phyloP scores from a whole-genome alignment of 495 filamentous ascomycete species.

The Aspergillus avenaceus region DNA sequence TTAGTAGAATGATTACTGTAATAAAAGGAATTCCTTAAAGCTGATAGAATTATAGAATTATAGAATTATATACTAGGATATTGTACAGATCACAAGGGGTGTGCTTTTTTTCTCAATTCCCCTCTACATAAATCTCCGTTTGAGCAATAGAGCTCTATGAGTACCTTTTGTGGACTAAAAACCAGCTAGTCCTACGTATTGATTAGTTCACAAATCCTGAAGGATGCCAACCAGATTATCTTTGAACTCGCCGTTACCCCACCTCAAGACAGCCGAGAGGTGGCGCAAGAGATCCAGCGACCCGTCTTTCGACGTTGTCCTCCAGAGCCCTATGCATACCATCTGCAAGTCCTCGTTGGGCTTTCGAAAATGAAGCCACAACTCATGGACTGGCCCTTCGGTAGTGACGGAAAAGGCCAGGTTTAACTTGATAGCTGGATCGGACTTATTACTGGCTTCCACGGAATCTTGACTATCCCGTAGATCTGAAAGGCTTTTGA shows the following conservation, averaged over 20 bases:
- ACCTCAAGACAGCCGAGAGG: constrained; percentile 5
- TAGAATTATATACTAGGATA: too few species aligned
- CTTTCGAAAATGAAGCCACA: constrained; percentile 11
- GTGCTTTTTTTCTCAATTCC: too few species aligned
- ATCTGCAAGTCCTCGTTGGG: constrained; percentile 6
- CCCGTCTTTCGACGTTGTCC: constrained; percentile 7
- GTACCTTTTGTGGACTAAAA: too few species aligned
- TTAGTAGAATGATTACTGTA: too few species aligned
- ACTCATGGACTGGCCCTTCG: constrained; percentile 10
- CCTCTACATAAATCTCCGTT: too few species aligned
- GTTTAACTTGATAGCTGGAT: background rate
- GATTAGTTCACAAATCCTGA: too few species aligned
- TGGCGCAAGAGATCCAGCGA: constrained; percentile 10
- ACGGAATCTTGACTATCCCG: background rate
- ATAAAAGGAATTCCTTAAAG: too few species aligned
- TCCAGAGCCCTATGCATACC: constrained; percentile 8
- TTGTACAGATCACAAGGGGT: too few species aligned
- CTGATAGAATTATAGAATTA: too few species aligned
- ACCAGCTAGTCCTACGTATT: too few species aligned
- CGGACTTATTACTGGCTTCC: background rate
- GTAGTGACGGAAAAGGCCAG: constrained; percentile 11
- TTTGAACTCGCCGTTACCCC: constrained; percentile 5
- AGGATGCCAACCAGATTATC: background rate
- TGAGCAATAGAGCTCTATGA: too few species aligned
- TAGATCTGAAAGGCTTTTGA: constrained; percentile 4